Evolutionary conservation across 73 alveolate genomes (phyloP).

Genomic region (Tetrahymena elliotti): DNA sequence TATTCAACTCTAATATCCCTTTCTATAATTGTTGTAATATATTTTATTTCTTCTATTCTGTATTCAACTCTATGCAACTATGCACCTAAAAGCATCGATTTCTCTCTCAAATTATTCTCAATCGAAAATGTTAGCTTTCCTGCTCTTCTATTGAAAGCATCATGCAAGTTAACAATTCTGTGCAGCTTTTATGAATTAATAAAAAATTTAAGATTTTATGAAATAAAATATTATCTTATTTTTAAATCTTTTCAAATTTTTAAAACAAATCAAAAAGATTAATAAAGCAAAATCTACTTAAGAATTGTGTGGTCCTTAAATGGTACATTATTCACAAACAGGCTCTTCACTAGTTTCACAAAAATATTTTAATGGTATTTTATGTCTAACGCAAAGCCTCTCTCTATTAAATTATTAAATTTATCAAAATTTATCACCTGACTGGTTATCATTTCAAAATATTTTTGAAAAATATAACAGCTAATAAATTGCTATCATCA

Average conservation of each 20-base stretch:
- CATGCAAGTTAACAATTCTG: constrained; percentile 76
- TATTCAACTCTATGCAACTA: constrained; percentile 60
- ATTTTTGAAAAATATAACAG: background rate
- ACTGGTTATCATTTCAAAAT: background rate
- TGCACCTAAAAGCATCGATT: constrained; percentile 79
- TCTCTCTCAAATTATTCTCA: constrained; percentile 66
- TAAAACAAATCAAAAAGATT: background rate
- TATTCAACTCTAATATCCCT: constrained; percentile 89
- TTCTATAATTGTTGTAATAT: constrained; percentile 82
- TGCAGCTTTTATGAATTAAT: constrained; percentile 40
- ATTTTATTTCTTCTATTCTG: constrained; percentile 80
- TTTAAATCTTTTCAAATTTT: no score
- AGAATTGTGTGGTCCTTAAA: constrained; percentile 95
- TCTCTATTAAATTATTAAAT: background rate
- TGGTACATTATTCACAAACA: constrained; percentile 90
- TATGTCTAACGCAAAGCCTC: constrained; percentile 65
- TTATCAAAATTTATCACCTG: background rate
- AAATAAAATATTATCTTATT: background rate
- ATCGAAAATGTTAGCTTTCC: constrained; percentile 64
- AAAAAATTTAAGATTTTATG: background rate
- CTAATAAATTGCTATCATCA: background rate
- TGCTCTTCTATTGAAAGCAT: constrained; percentile 82
- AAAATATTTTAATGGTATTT: constrained; percentile 56
- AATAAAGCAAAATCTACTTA: constrained; percentile 1
- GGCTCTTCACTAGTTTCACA: constrained; percentile 95